phyloP scores from a whole-genome alignment of 2,329 filamentous ascomycete genomes.

The Aspergillus alliaceus region DNA sequence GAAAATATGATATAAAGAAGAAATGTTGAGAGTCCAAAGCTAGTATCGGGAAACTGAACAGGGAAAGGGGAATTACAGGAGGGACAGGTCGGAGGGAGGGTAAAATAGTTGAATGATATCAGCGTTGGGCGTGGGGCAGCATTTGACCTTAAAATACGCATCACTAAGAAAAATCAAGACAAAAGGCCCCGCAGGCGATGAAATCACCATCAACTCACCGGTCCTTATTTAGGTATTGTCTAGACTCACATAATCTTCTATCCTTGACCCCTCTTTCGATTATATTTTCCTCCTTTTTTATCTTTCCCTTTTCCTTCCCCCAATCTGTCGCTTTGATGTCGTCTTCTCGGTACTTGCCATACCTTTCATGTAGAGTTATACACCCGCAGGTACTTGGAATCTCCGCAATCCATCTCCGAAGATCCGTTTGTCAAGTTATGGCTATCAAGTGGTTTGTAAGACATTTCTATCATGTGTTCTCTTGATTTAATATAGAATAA shows the following conservation, averaged over 20 bases:
- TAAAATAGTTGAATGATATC: not conserved
- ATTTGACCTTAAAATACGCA: not conserved
- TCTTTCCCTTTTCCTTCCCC: not conserved
- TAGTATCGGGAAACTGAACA: constrained; percentile 1
- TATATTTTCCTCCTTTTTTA: not conserved
- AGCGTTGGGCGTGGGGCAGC: constrained; percentile 10
- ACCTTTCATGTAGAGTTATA: too few relatives aligned
- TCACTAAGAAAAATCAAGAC: constrained; percentile 6
- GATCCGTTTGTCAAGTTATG: not conserved
- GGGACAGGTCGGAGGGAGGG: not conserved
- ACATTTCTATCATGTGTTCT: not conserved
- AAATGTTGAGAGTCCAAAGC: constrained; percentile 1
- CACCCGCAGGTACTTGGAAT: too few relatives aligned
- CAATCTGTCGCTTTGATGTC: too few relatives aligned
- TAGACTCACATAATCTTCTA: too few relatives aligned
- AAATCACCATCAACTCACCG: constrained; percentile 6
- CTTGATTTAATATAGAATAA: too few relatives aligned
- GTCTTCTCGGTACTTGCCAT: too few relatives aligned
- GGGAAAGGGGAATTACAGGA: constrained; percentile 13
- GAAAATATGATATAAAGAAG: not conserved
- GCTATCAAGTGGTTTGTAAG: not conserved
- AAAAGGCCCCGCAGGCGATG: constrained; percentile 1
- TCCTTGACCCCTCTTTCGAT: too few relatives aligned
- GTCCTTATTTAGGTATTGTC: constrained; percentile 7
- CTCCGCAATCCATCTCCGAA: not conserved